These are phyloP conservation scores for Tausonia pullulans DNA, from an alignment of 1,284 basidiomycete genomes.

Conservation along the genomic window DNA sequence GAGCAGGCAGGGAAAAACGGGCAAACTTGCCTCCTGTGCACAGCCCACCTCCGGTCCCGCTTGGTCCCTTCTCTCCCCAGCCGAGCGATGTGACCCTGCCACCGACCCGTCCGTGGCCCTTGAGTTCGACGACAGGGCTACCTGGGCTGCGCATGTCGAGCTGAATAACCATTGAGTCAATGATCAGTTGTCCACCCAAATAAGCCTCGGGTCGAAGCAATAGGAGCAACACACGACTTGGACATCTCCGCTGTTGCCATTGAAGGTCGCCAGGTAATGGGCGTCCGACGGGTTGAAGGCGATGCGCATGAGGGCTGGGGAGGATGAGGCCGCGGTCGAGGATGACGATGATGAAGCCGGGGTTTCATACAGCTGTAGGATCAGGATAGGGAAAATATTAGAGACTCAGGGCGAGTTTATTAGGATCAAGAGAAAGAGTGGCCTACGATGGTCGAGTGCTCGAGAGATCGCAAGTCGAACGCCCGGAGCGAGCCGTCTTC, in stretches of 20 bases:
- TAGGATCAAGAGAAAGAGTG: background rate
- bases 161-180: conserved; percentile 31
- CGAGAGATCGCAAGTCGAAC: conserved; percentile 88
- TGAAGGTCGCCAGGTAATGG: conserved; percentile 84
- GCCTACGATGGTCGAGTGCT: conserved; percentile 72
- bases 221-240: conserved; percentile 25
- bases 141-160: conserved; percentile 91
- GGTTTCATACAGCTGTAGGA: conserved; percentile 66
- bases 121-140: conserved; percentile 69
- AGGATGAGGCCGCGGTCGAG: conserved; percentile 21
- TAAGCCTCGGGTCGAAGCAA: background rate
- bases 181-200: conserved; percentile 25
- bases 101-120: no score
- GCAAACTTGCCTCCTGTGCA: no score
- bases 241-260: conserved; percentile 19
- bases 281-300: conserved; percentile 77
- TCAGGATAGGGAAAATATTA: conserved; percentile 29
- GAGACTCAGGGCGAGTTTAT: background rate
- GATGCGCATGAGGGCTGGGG: conserved; percentile 64
- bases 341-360: conserved; percentile 42
- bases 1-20: no score
- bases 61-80: no score
- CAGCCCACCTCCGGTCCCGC: no score
- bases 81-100: no score
- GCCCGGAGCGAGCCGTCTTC: conserved; percentile 93